Conservation (phyloP, 495 filamentous ascomycete genomes). For the Opeltia flavorubescens region DNA sequence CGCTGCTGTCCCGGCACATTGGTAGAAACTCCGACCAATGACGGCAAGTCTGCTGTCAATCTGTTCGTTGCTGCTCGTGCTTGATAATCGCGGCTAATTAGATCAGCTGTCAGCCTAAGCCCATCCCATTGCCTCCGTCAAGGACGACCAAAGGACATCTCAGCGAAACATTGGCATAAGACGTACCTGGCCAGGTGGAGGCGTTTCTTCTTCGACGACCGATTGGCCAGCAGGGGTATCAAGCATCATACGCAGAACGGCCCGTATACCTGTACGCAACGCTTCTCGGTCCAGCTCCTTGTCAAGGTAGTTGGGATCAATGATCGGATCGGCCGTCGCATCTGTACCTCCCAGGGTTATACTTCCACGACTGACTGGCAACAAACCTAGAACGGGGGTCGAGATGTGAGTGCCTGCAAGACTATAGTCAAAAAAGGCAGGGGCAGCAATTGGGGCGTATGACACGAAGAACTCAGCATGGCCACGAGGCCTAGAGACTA, state of each 20-base stretch:
- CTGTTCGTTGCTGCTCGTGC: background rate
- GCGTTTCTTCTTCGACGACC: background rate
- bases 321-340: slow-evolving; percentile 17
- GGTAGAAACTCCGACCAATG: background rate
- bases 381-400: slow-evolving; percentile 18
- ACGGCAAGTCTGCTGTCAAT: slow-evolving; percentile 2
- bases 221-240: background rate
- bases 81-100: no score
- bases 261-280: background rate
- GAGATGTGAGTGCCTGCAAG: slow-evolving; percentile 26
- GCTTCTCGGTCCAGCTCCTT: slow-evolving; percentile 16
- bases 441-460: slow-evolving; percentile 18
- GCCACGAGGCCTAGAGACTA: background rate
- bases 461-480: slow-evolving; percentile 16
- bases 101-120: no score
- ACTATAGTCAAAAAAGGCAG: slow-evolving; percentile 23
- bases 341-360: slow-evolving; percentile 25
- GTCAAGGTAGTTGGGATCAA: slow-evolving; percentile 30
- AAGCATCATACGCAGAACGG: background rate
- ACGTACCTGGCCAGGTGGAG: background rate
- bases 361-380: slow-evolving; percentile 27
- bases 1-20: background rate
- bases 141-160: no score
- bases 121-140: no score
- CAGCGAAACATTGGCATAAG: no score